Conservation (phyloP, 139 green algal species). For the Chlorokybus atmophyticus region DNA sequence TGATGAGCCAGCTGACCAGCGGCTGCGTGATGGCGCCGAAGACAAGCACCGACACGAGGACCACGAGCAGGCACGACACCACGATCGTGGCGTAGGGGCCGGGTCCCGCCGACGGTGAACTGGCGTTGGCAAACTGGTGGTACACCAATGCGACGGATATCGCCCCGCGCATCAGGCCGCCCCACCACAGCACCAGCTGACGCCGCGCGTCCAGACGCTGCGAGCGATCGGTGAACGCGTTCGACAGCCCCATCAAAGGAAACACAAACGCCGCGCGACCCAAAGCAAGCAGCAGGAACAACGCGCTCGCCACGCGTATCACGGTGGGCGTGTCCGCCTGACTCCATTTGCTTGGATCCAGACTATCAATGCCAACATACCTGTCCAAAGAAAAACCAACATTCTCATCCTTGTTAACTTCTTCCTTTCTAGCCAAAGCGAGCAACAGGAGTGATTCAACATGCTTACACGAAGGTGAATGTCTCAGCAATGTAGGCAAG, state of each 20-base stretch:
- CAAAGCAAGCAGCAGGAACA: constrained; percentile 7
- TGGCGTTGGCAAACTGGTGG: too few relatives aligned
- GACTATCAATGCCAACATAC: constrained; percentile 23
- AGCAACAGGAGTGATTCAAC: too few relatives aligned
- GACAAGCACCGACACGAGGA: too few relatives aligned
- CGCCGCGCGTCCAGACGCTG: not conserved
- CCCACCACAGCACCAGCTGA: constrained; percentile 28
- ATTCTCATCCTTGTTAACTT: too few relatives aligned
- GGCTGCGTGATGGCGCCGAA: too few relatives aligned
- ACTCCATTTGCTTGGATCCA: constrained; percentile 18
- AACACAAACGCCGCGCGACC: constrained; percentile 21
- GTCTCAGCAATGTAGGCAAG: constrained; percentile 30
- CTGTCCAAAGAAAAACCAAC: too few relatives aligned
- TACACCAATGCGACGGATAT: constrained; percentile 23
- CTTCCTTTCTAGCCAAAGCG: too few relatives aligned
- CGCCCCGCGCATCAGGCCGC: constrained; percentile 21
- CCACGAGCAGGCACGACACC: too few relatives aligned
- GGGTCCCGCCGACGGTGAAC: too few relatives aligned
- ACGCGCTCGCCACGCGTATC: not conserved
- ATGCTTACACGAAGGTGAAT: constrained; percentile 28
- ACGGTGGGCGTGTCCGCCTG: too few relatives aligned
- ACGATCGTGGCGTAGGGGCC: too few relatives aligned
- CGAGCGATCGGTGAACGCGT: not conserved
- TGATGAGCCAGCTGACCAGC: too few relatives aligned
- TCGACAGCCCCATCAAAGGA: constrained; percentile 12